These are phyloP conservation scores for Metarhizium anisopliae DNA, from an alignment of 2,329 filamentous ascomycete species.

Conservation along the genomic window DNA sequence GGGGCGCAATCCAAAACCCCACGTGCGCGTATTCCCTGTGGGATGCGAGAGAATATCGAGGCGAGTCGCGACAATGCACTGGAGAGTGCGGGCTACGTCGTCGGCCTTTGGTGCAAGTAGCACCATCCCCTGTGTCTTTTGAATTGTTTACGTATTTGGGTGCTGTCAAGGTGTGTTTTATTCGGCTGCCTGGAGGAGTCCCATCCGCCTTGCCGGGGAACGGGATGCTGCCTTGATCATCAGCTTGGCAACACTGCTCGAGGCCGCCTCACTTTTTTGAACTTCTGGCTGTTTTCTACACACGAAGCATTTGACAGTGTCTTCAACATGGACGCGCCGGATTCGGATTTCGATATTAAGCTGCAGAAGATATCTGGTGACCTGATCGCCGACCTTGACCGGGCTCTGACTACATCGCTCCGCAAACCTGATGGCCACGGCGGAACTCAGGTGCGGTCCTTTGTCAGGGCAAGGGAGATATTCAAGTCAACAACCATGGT, in stretches of 20 bases:
- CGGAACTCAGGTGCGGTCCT: slow-evolving; percentile 32
- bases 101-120: not conserved
- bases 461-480: slow-evolving; percentile 41
- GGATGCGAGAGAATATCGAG: not conserved
- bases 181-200: no score
- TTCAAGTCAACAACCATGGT: slow-evolving; percentile 39
- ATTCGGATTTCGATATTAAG: slow-evolving; percentile 52
- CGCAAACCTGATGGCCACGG: slow-evolving; percentile 40
- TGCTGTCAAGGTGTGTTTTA: no score
- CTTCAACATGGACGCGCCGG: slow-evolving; percentile 47
- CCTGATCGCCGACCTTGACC: slow-evolving; percentile 49
- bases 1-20: not conserved
- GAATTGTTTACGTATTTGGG: no score
- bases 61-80: not conserved
- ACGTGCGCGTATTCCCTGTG: not conserved
- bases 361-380: slow-evolving; percentile 52
- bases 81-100: not conserved
- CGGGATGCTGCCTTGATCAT: no score
- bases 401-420: slow-evolving; percentile 41
- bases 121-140: not conserved
- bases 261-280: not conserved
- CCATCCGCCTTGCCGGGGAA: not conserved
- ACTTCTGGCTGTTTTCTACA: not conserved
- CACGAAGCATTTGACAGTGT: not conserved
- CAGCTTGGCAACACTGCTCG: not conserved